Evolutionary conservation across 139 green algal species (phyloP), one percentile per base, ranked within the genome.

Genomic region (Coccomyxa sp.): DNA sequence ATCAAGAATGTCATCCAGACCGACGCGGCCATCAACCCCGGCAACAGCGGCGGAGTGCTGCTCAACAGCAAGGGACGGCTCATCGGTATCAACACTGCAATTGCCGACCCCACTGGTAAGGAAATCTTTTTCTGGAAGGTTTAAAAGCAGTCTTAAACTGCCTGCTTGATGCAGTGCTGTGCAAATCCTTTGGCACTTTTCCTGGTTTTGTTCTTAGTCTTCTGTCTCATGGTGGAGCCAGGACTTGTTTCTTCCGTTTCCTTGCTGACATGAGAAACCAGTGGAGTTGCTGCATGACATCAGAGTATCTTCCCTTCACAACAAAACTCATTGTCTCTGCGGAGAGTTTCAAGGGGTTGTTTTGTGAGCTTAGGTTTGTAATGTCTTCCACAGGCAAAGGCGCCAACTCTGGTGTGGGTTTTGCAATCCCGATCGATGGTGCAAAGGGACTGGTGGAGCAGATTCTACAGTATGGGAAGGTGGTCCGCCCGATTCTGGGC

Each of bases 31-130:
- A 96, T 96, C 86, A 96, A 96, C 86, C 93, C 93, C 25, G 85
- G 90, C 82, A 93, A 93, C 83, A 88, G 81, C 31, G 90, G 89
- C 30, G 87, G 85, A 27, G 85, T 88, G 10, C 67, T 88, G 10
- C 77, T 92, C 45, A 91, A 95, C 81, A 89, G 79, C 74, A 82
- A 83, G 13, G 93, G 93, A 9, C 71, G 86, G 0, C 82, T 96
- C 17, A 92, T 96, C 23, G 93, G 93, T 60, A 93, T 97, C 78
- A 96, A 96, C 87, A 96, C 93, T 12, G 92, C 93, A 13, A 94
- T 94, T n/a, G 89, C 88, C 27, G 86, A 91, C 74, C 90, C 90
- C 25, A 79, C 87, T 31, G 88, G 89, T 84, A 28, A 51, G 38
- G 38, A 51, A n/a, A 51, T 51, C 0, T 13, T 30, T 1, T 14